Evolutionary conservation across 352 stramenopile genomes (phyloP), one percentile per base, ranked within the genome.

Genomic region (Globisporangium cederbergense): DNA sequence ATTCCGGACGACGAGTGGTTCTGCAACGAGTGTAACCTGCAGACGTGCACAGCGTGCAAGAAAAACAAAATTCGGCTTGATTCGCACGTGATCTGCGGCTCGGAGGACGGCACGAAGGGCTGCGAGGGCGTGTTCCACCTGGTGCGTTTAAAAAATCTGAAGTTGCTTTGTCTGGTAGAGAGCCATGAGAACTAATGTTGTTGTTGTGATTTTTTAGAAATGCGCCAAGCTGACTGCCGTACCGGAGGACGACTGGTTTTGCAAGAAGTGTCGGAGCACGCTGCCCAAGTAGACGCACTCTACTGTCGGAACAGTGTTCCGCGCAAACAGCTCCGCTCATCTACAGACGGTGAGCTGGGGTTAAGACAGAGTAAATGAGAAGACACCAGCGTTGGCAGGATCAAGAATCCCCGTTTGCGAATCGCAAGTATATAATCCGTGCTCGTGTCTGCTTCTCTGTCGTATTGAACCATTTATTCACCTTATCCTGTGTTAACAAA

Each of bases 51-150:
- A 0, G 60, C 73, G 6, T 97, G 89, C 68, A 91, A 93, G 71
- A 93, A 93, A 65, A 93, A 93, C 63, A 86, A 88, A 47, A 93
- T 97, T 58, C 84, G 86, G 2, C 75, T 97, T n/a, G 85, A 97
- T 58, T 89, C 88, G 55, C 88, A 97, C 46, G 88, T 97, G 22
- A 96, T 97, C 55, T 97, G 89, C 60, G 89, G 89, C 20, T 93
- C 86, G 3, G 89, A 97, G 66, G 89, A 96, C 47, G 89, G 87
- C 25, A 88, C 84, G 2, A 89, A 86, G 65, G 89, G 89, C 63
- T 97, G 89, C 40, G 89, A 96, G 57, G 76, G 77, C 30, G 81
- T 97, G 20, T 97, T 97, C 72, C 89, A 97, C 40, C 74, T 97
- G 76, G 89, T 97, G 25, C 25, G 52, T 62, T 43, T 20, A 55